Conservation (phyloP, 345 rosid genomes). For the Syzygium oleosum region DNA sequence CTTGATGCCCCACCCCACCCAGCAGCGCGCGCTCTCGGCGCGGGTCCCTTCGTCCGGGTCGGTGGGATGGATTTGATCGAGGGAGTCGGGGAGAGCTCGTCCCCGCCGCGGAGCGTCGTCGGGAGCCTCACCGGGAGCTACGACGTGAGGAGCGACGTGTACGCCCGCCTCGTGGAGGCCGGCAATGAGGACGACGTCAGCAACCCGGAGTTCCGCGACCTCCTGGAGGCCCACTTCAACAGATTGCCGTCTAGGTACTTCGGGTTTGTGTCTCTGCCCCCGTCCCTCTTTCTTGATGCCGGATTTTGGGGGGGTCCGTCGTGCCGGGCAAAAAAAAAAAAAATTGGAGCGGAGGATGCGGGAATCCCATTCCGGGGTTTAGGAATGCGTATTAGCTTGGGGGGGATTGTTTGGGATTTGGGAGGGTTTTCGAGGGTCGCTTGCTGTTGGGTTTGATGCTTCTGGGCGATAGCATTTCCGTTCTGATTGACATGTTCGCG, state of each 20-base stretch:
- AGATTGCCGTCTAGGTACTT: constrained; percentile 60
- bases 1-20: background rate
- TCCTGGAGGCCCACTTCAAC: constrained; percentile 52
- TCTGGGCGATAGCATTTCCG: background rate
- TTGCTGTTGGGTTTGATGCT: background rate
- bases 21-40: too few relatives aligned
- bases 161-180: constrained; percentile 41
- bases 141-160: constrained; percentile 46
- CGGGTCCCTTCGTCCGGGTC: background rate
- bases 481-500: background rate
- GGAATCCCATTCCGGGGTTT: background rate
- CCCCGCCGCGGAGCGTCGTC: constrained; percentile 56
- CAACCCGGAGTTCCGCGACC: constrained; percentile 48
- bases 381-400: background rate
- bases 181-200: constrained; percentile 36
- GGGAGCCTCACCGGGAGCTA: constrained; percentile 23
- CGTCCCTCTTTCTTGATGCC: background rate
- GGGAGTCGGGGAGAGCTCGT: constrained; percentile 76
- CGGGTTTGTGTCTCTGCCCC: background rate
- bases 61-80: constrained; percentile 53
- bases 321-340: too few relatives aligned
- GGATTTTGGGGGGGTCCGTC: background rate
- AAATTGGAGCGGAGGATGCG: background rate
- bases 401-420: background rate
- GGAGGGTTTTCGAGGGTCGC: background rate